Evolutionary conservation across 2,329 filamentous ascomycete species (phyloP).

Genomic region (Penicillium sp.): DNA sequence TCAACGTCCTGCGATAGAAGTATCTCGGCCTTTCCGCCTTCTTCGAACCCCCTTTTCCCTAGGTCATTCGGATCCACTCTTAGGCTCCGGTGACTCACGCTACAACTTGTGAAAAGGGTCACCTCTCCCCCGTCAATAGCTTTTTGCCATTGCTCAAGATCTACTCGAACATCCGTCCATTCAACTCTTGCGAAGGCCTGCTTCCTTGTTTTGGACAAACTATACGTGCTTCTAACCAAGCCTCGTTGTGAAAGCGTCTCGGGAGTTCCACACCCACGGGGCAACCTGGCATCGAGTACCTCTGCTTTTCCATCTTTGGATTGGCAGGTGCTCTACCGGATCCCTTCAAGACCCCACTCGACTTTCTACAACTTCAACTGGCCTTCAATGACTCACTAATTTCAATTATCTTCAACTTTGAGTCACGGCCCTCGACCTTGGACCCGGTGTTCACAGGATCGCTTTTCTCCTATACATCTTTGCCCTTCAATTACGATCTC

Average conservation of each 20-base stretch:
- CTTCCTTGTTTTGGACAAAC: not conserved
- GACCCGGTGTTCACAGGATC: constrained; percentile 41
- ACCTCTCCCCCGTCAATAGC: not conserved
- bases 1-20: constrained; percentile 9
- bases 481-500: constrained; percentile 39
- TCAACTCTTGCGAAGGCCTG: constrained; percentile 6
- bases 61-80: constrained; percentile 2
- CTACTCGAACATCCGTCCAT: constrained; percentile 4
- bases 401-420: constrained; percentile 21
- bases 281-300: constrained; percentile 27
- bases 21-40: not conserved
- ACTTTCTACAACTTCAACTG: constrained; percentile 2
- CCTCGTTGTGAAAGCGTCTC: constrained; percentile 4
- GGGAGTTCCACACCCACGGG: constrained; percentile 14
- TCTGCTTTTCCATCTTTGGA: constrained; percentile 23
- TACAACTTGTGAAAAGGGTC: constrained; percentile 5
- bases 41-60: constrained; percentile 3
- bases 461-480: constrained; percentile 29
- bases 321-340: constrained; percentile 26
- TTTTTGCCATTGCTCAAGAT: not conserved
- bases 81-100: constrained; percentile 15
- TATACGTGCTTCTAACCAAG: constrained; percentile 8
- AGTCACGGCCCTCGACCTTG: constrained; percentile 37
- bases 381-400: constrained; percentile 34
- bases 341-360: constrained; percentile 13